Evolutionary conservation across 345 rosid genomes (phyloP).

Genomic region (Euphorbia pulcherrima): DNA sequence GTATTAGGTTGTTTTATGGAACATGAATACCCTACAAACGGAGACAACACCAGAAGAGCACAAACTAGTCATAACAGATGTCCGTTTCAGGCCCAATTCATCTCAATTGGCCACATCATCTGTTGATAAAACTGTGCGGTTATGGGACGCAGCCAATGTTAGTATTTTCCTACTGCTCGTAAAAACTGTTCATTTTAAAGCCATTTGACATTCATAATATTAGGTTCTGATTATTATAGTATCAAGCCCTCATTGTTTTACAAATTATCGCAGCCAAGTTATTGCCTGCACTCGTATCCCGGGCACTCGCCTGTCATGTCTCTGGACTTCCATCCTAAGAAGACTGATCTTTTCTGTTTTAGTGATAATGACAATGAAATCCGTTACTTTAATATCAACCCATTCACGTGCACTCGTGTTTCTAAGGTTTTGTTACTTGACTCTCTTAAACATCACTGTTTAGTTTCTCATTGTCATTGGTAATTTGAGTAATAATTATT

Average conservation of each 20-base stretch:
- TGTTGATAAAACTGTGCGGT: slow-evolving; percentile 56
- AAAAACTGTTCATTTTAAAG: background rate
- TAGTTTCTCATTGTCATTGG: background rate
- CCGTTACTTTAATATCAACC: slow-evolving; percentile 46
- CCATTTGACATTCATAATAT: background rate
- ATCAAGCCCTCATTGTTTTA: slow-evolving; percentile 2
- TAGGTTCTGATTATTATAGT: background rate
- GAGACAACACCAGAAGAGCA: slow-evolving; percentile 57
- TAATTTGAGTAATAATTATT: background rate
- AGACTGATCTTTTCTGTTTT: slow-evolving; percentile 56
- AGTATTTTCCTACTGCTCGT: slow-evolving; percentile 17
- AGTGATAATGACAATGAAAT: slow-evolving; percentile 55
- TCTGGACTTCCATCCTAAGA: slow-evolving; percentile 67
- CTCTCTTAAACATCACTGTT: background rate
- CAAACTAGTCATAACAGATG: slow-evolving; percentile 52
- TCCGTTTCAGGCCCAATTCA: slow-evolving; percentile 72
- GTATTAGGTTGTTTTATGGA: slow-evolving; percentile 56
- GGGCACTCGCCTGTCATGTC: slow-evolving; percentile 59
- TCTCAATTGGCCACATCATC: slow-evolving; percentile 64
- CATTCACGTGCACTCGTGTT: slow-evolving; percentile 38
- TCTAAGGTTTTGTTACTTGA: slow-evolving; percentile 42
- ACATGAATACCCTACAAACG: slow-evolving; percentile 54
- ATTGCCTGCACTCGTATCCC: slow-evolving; percentile 39
- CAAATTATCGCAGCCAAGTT: slow-evolving; percentile 44
- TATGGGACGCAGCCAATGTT: slow-evolving; percentile 67